Evolutionary conservation across 495 filamentous ascomycete species (phyloP), one percentile per base, ranked within the genome.

Genomic region (Pseudotulostoma volvatum): DNA sequence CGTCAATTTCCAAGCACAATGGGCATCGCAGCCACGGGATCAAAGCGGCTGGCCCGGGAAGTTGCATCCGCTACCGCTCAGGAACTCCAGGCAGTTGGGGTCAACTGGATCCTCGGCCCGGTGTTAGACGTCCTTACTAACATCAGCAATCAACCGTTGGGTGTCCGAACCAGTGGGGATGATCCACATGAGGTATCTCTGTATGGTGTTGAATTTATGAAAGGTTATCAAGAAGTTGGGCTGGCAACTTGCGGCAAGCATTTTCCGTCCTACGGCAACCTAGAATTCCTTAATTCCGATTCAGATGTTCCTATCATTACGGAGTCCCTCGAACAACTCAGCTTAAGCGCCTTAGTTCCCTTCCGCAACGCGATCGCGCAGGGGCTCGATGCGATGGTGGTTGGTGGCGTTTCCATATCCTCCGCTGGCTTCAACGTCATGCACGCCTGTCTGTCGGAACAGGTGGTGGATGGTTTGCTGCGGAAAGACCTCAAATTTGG

Each of bases 101-200:
- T 93, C 54, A 93, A 93, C 51, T 81, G 82, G 61, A 87, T 93
- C 44, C 71, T 93, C 44, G 85, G 85, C 1, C 85, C 85, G 3
- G 83, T 86, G 18, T 56, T 93, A n/a, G 85, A 93, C 54, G 85
- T 93, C 7, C 62, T 93, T 40, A 87, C 82, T 15, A 93, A 92
- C 54, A 80, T 81, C 18, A 73, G 81, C 32, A 87, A 85, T 52
- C 85, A 93, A 51, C 81, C 81, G 1, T 56, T 93, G 5, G 84
- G 85, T 1, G 85, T 93, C 13, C 71, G 85, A 23, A 84, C 84
- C 20, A 75, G 71, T 11, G 77, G 84, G 1, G 85, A 93, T 52
- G 83, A 93, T 44, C 84, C 85, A 4, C 84, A 90, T 49, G 82
- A 93, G 56, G 84, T 84, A 1, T 90, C 84, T 0, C 77, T 79